Evolutionary conservation across 805 yeast genomes (phyloP), one percentile per base, ranked within the genome.

Genomic region (Metschnikowia corniflorae): DNA sequence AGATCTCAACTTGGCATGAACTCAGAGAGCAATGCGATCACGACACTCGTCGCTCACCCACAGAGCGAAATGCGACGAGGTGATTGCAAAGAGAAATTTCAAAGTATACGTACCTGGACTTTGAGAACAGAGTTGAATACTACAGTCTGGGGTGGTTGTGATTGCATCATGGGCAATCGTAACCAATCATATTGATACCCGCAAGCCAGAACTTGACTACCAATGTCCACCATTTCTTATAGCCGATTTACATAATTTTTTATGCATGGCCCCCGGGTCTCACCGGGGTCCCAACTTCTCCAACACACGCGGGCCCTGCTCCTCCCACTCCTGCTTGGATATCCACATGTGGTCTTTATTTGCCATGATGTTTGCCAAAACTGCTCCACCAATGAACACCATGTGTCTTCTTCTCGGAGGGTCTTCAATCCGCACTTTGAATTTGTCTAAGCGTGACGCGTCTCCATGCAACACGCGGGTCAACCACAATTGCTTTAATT

Each of bases 341-440:
- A 93, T 78, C 98, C 98, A 93, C 95, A 93, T 86, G 57, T 89
- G 97, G 49, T 89, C 97, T 63, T 91, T 93, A 61, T 89, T 96
- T 31, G 95, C 95, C 97, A 93, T 93, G 51, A 93, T 91, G 58
- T 85, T 87, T 22, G 98, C 97, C 58, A 93, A 73, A 15, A 93
- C 97, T 4, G 97, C 97, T 53, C 98, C 98, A 51, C 98, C 98
- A 49, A 91, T 81, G 65, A 93, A 93, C 23, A 93, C 98, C 97
- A 93, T 91, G 63, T 93, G 96, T 61, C 89, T 84, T 73, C 98
- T 87, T 71, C 97, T 80, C 50, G 98, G 98, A 27, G 98, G 97
- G 61, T 93, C 97, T 63, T 93, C 97, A 54, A 93, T 93, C 65
- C 91, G 79, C 26, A 93, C 96, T 65, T 93, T 93, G 67, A 93